Evolutionary conservation across 1,139 yeast genomes (phyloP), one percentile per base, ranked within the genome.

Genomic region (Hemisphaericaspora xylanilytica): DNA sequence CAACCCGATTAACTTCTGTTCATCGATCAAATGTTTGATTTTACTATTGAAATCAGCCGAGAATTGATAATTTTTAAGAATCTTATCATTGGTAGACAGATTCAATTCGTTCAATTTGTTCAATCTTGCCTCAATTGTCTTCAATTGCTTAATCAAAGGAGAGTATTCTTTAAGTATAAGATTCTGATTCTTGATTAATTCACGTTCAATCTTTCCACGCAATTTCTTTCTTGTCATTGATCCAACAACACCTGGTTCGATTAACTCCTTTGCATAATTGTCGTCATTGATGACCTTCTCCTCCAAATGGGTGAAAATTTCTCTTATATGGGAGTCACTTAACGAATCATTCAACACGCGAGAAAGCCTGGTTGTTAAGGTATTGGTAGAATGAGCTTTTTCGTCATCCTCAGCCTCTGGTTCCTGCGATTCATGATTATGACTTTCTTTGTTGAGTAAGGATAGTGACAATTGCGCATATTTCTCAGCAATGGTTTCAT

Each of bases 151-250:
- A 11, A 80, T 73, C 9, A 79, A 66, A 2, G 85, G 81, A 40
- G 70, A 75, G 49, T 81, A 86, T 40, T 80, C 85, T 48, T 76
- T 79, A 39, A 89, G 64, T 0, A 80, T 68, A 12, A 61, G 53
- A 4, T 78, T 65, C 49, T 86, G 87, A 39, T 78, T 78, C 46
- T 74, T 78, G 41, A 88, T 65, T 32, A 87, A 65, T 42, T 85
- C 89, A n/a, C 70, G 70, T 51, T 88, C 96, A 12, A 88, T 69
- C 37, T 76, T 78, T 33, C 88, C 80, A 39, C 88, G 70, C 41
- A 88, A 64, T 35, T 78, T 73, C 48, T 85, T 59, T 80, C 73
- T 61, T 3, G 79, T 62, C 28, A 79, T 65, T 2, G 80, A 70
- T 0, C 88, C 87, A n/a, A 69, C 50, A 21, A 78, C 59, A 8